Evolutionary conservation across 2,329 filamentous ascomycete genomes (phyloP).

Genomic region (Madurella fahalii): DNA sequence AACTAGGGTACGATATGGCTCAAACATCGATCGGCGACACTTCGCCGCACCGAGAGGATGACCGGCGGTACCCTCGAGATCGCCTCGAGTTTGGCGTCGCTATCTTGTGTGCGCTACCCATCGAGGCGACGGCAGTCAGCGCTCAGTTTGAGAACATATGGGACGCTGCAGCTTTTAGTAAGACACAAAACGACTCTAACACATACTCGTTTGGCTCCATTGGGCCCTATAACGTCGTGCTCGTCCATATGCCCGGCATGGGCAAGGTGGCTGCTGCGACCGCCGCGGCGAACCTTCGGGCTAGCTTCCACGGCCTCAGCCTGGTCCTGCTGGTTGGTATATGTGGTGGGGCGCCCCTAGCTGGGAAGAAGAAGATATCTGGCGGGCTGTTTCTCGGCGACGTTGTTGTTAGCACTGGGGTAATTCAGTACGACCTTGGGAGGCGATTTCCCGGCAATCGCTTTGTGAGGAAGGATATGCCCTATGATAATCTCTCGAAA

Average conservation of each 20-base stretch:
- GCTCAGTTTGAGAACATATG: not conserved
- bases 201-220: not conserved
- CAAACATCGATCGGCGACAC: too few species aligned
- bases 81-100: not conserved
- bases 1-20: too few species aligned
- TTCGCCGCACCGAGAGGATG: too few species aligned
- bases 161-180: not conserved
- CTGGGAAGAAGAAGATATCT: rapidly evolving
- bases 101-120: not conserved
- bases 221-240: not conserved
- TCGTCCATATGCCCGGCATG: slow-evolving; percentile 3
- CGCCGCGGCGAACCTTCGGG: slow-evolving; percentile 27
- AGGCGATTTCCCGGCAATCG: slow-evolving; percentile 15
- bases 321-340: slow-evolving; percentile 25
- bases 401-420: slow-evolving; percentile 21
- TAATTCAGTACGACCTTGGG: slow-evolving; percentile 25
- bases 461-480: slow-evolving; percentile 18
- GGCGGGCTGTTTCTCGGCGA: slow-evolving; percentile 25
- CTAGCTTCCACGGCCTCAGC: slow-evolving; percentile 21
- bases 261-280: slow-evolving; percentile 18
- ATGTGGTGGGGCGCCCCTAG: slow-evolving; percentile 23
- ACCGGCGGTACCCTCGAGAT: too few species aligned
- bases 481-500: slow-evolving; percentile 23
- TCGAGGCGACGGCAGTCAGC: not conserved
- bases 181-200: not conserved